These are phyloP conservation scores for Diplodia seriata DNA, from an alignment of 2,329 filamentous ascomycete species.

Conservation along the genomic window DNA sequence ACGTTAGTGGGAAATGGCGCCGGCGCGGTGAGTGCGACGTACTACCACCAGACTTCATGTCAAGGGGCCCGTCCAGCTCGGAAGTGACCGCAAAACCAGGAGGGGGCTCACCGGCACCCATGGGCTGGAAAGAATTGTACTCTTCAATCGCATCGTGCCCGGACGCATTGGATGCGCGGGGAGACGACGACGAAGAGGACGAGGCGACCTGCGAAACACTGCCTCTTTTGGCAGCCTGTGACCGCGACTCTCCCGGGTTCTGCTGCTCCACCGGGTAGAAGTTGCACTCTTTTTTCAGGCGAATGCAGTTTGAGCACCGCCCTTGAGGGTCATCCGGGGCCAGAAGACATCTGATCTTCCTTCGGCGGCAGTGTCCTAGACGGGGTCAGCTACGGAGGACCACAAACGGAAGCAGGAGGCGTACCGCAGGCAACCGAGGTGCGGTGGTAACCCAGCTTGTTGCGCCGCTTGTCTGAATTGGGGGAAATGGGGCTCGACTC, in stretches of 20 bases:
- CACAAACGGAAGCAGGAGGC: constrained; percentile 49
- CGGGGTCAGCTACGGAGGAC: constrained; percentile 28
- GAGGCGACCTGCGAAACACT: constrained; percentile 50
- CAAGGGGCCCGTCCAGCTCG: constrained; percentile 36
- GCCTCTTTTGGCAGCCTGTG: constrained; percentile 54
- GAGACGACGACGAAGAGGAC: constrained; percentile 59
- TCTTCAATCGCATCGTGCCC: constrained; percentile 44
- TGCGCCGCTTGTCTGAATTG: constrained; percentile 73
- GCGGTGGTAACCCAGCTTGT: constrained; percentile 94
- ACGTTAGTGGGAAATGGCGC: constrained; percentile 33
- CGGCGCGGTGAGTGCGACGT: constrained; percentile 34
- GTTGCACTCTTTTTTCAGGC: constrained; percentile 91
- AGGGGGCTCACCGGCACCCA: constrained; percentile 38
- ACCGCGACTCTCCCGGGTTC: constrained; percentile 59
- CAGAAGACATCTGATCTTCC: constrained; percentile 91
- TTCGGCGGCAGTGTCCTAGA: constrained; percentile 84
- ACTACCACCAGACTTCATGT: constrained; percentile 41
- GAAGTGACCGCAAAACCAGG: constrained; percentile 34
- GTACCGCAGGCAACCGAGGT: constrained; percentile 95
- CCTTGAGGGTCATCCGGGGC: constrained; percentile 74
- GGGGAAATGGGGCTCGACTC: constrained; percentile 54
- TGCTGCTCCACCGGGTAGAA: constrained; percentile 89
- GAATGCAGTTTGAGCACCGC: constrained; percentile 90
- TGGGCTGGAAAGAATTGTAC: constrained; percentile 35
- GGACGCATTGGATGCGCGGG: constrained; percentile 43